Conservation (phyloP, 2,329 filamentous ascomycete genomes). For the Lasiodiplodia gonubiensis region DNA sequence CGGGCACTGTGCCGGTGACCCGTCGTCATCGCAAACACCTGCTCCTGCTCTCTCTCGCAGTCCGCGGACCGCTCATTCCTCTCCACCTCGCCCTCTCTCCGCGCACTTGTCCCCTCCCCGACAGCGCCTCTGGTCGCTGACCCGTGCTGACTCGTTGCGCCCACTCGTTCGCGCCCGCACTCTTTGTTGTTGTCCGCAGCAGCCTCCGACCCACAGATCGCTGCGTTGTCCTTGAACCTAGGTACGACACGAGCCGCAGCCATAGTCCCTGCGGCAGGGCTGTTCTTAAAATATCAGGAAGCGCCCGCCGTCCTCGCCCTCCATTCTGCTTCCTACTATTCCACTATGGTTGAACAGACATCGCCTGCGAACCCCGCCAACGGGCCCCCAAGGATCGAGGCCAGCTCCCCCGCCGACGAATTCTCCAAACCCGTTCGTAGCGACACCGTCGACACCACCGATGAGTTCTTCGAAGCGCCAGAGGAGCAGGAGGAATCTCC, state of each 20-base stretch:
- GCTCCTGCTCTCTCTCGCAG: conserved; percentile 16
- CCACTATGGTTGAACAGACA: conserved; percentile 8
- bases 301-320: conserved; percentile 5
- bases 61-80: conserved; percentile 7
- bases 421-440: background rate
- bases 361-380: conserved; percentile 15
- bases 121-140: conserved; percentile 1
- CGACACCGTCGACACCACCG: conserved; percentile 25
- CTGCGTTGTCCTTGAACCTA: conserved; percentile 14
- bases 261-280: conserved; percentile 22
- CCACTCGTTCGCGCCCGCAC: conserved; percentile 13
- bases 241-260: conserved; percentile 24
- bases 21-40: conserved; percentile 27
- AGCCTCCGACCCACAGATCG: conserved; percentile 24
- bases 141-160: conserved; percentile 13
- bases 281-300: conserved; percentile 22
- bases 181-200: conserved; percentile 15
- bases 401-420: conserved; percentile 4
- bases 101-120: background rate
- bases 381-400: conserved; percentile 15
- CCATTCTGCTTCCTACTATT: background rate
- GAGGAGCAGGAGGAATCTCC: conserved; percentile 10
- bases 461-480: conserved; percentile 24
- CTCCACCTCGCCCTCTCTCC: background rate
- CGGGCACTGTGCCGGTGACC: conserved; percentile 21